phyloP scores from a whole-genome alignment of 805 yeast species.

The Wickerhamiella shivajii region DNA sequence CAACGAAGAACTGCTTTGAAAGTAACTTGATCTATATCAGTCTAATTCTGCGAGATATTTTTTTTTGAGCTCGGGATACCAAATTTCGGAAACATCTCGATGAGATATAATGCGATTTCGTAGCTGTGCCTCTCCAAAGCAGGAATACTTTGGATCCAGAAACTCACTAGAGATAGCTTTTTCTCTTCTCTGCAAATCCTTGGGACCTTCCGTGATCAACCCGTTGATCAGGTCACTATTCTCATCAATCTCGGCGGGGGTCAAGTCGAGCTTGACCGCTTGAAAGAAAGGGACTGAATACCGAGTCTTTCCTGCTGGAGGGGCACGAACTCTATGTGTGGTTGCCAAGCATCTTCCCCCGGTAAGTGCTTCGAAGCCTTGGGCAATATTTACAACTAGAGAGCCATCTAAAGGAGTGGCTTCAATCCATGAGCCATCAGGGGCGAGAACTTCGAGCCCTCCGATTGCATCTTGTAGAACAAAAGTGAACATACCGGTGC shows the following conservation, averaged over 20 bases:
- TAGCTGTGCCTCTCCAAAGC: conserved; percentile 29
- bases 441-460: conserved; percentile 42
- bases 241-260: conserved; percentile 19
- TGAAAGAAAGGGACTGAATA: conserved; percentile 15
- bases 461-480: conserved; percentile 41
- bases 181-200: conserved; percentile 17
- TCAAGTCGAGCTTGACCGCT: conserved; percentile 24
- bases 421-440: conserved; percentile 41
- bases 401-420: conserved; percentile 36
- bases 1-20: no score
- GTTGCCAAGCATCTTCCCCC: conserved; percentile 47
- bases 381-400: conserved; percentile 45
- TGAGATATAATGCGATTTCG: conserved; percentile 30
- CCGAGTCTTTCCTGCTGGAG: conserved; percentile 2
- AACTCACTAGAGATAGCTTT: conserved; percentile 23
- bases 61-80: conserved; percentile 27
- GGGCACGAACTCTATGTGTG: conserved; percentile 34
- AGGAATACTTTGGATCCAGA: conserved; percentile 20
- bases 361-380: conserved; percentile 45
- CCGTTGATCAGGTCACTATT: conserved; percentile 18
- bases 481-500: conserved; percentile 42
- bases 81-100: conserved; percentile 27
- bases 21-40: no score
- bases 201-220: conserved; percentile 19
- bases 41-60: conserved; percentile 15